Conservation (phyloP, 2,329 filamentous ascomycete genomes). For the Xylaria sp. region DNA sequence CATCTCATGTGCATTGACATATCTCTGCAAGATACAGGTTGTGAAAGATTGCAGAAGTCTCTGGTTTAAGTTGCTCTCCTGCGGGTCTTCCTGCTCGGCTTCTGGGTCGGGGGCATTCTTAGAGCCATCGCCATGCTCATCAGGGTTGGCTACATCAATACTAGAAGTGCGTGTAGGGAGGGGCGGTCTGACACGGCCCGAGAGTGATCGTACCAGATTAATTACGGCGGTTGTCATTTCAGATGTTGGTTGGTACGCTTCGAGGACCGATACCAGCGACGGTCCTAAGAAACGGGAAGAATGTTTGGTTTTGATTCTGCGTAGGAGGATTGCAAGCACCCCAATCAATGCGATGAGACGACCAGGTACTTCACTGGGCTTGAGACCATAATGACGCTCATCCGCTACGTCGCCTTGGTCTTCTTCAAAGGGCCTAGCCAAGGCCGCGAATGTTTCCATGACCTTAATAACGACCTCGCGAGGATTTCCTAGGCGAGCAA, state of each 20-base stretch:
- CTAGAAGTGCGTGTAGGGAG: conserved; percentile 70
- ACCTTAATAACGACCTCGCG: conserved; percentile 85
- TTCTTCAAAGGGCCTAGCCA: conserved; percentile 60
- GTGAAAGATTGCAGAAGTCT: conserved; percentile 79
- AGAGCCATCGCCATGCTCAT: conserved; percentile 63
- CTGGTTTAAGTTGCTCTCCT: conserved; percentile 70
- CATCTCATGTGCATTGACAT: conserved; percentile 70
- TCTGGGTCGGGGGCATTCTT: conserved; percentile 72
- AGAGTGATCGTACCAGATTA: conserved; percentile 75
- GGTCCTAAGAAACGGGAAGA: conserved; percentile 83
- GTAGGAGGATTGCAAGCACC: conserved; percentile 78
- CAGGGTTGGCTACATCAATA: conserved; percentile 64
- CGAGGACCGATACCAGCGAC: conserved; percentile 77
- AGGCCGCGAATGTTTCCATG: conserved; percentile 74
- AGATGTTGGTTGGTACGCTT: conserved; percentile 71
- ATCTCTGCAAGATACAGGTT: conserved; percentile 80
- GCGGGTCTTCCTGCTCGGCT: conserved; percentile 63
- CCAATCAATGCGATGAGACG: conserved; percentile 77
- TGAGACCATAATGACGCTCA: conserved; percentile 51
- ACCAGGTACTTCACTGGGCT: conserved; percentile 45
- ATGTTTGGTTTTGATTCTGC: conserved; percentile 78
- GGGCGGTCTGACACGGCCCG: conserved; percentile 72
- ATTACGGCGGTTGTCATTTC: conserved; percentile 77
- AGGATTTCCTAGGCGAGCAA: conserved; percentile 82
- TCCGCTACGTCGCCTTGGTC: conserved; percentile 55